A percentile compares a stretch with the other conserved stretches of the same genome.
phyloP scores from a whole-genome alignment of 768 basidiomycete genomes.

The Phanerodontia chrysosporium region DNA sequence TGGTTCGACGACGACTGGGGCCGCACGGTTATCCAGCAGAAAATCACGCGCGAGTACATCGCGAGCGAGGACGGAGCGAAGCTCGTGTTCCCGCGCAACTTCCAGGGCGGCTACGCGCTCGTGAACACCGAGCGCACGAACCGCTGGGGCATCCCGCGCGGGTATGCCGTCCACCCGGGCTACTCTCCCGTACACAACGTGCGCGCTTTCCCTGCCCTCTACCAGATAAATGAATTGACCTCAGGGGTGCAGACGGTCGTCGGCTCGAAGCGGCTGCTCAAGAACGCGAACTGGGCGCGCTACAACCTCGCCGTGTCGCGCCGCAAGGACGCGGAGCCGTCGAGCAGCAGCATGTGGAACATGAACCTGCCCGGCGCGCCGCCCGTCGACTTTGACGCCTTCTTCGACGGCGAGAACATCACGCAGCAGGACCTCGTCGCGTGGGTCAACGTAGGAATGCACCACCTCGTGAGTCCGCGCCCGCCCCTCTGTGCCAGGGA shows the following conservation, averaged over 20 bases:
- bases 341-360: conserved; percentile 58
- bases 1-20: conserved; percentile 65
- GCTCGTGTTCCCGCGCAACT: conserved; percentile 49
- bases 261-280: conserved; percentile 52
- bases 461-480: conserved; percentile 45
- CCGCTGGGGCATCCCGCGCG: conserved; percentile 52
- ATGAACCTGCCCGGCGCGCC: conserved; percentile 54
- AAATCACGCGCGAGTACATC: conserved; percentile 43
- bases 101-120: conserved; percentile 53
- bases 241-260: conserved; percentile 42
- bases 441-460: conserved; percentile 66
- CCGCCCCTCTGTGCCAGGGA: not conserved
- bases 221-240: not conserved
- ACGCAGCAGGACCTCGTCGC: conserved; percentile 62
- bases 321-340: conserved; percentile 59
- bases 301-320: conserved; percentile 56
- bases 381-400: conserved; percentile 54
- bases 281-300: conserved; percentile 65
- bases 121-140: conserved; percentile 52
- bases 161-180: conserved; percentile 61
- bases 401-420: conserved; percentile 62
- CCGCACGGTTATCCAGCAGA: conserved; percentile 48
- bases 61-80: conserved; percentile 47
- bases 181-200: conserved; percentile 50
- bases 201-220: conserved; percentile 7